A percentile compares a stretch with the other conserved stretches of the same genome.
Conservation (phyloP, 2,329 filamentous ascomycete species). For the Cytospora piceae region DNA sequence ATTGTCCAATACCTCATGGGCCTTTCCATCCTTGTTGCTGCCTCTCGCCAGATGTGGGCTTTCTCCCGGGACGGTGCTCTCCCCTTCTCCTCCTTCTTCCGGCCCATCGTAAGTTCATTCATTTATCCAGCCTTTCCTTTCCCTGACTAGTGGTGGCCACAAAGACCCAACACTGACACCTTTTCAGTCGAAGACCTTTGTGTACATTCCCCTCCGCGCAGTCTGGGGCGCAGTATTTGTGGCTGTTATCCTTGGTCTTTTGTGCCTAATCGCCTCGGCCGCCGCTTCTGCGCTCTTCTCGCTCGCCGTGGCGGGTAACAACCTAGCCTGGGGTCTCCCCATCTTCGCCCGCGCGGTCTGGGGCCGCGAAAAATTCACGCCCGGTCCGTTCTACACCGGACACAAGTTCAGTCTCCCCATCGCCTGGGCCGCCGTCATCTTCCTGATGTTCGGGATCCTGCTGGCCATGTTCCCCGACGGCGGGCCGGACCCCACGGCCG, state of each 20-base stretch:
- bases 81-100: conserved; percentile 61
- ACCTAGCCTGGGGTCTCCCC: conserved; percentile 62
- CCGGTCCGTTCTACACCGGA: conserved; percentile 64
- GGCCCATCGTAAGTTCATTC: conserved; percentile 46
- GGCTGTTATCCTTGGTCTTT: conserved; percentile 57
- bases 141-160: too few species aligned
- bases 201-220: conserved; percentile 60
- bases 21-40: conserved; percentile 59
- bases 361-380: conserved; percentile 60
- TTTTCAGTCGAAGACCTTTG: conserved; percentile 50
- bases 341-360: conserved; percentile 62
- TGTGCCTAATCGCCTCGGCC: conserved; percentile 59
- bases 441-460: conserved; percentile 58
- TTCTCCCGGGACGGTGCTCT: conserved; percentile 66
- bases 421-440: conserved; percentile 56
- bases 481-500: conserved; percentile 54
- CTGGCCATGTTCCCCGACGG: conserved; percentile 62
- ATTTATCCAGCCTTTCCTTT: not conserved
- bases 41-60: conserved; percentile 64
- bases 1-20: conserved; percentile 67
- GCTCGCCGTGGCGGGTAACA: conserved; percentile 62
- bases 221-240: conserved; percentile 58
- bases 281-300: conserved; percentile 64
- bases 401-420: conserved; percentile 53
- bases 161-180: not conserved